Base-by-base conservation (phyloP, 345 rosid genomes). In the Litchi chinensis region DNA sequence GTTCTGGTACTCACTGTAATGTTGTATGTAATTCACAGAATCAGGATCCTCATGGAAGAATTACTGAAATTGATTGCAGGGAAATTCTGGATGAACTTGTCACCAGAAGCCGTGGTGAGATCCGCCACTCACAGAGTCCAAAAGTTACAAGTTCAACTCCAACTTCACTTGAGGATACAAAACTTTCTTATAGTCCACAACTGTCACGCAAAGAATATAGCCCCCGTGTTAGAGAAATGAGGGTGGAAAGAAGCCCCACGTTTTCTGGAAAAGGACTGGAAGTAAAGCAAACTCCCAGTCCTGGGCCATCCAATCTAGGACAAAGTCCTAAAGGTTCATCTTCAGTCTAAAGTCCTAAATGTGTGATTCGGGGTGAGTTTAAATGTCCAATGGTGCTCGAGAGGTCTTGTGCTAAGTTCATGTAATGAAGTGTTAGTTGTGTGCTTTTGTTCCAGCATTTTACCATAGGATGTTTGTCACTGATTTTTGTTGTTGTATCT, bases 91-190 rank as follows among this genome's bases (percentile, higher is more conserved):
- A 92, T 76, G 92, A 82, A 71, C 80, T 90, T 21, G 83, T 92
- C 70, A 92, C 92, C 71, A 82, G 96, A 87, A 89, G 92, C 83
- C 89, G 96, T 9, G 93, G 93, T 43, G 96, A 92, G 88, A 73
- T 90, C 70, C 92, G 92, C 43, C 83, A 18, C 48, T 28, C 79
- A n/a, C 89, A 79, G 16, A 90, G 92, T 76, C 91, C 91, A 39
- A 92, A 87, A 83, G 67, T 84, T 64, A 86, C 91, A 22, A 89
- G 93, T 72, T 82, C 90, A 19, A 79, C 86, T 24, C 84, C 88
- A 12, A 46, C 78, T 79, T 80, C 91, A 18, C 62, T 57, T 0
- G 83, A 81, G n/a, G 87, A 82, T 69, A 79, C 80, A 56, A 88
- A 84, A 79, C 62, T 88, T 22, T 68, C 82, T 68, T 74, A 54